Base-by-base conservation (phyloP, 495 filamentous ascomycete genomes). In the Talaromyces thailandensis region DNA sequence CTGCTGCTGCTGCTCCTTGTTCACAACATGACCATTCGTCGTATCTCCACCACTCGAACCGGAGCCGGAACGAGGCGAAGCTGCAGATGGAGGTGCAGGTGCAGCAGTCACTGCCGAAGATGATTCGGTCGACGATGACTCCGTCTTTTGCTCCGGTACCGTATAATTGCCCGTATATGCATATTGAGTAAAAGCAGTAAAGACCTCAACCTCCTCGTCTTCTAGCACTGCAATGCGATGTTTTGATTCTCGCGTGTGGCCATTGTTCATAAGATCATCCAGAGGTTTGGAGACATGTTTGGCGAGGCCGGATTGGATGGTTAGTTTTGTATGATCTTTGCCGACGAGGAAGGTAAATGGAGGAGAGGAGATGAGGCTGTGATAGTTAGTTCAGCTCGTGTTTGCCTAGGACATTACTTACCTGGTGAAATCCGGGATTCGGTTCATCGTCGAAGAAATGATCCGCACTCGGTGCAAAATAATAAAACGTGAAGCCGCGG, bases 261-360 rank as follows among this genome's bases (percentile, higher is more conserved):
- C 78, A 63, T 77, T 79, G 61, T 79, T 79, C 69, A 81, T 73
- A 11, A 75, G 65, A 66, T 77, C 69, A 60, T 77, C 72, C n/a
- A 82, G 61, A 4, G 79, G 79, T 25, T 69, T 67, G 35, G 79
- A 81, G 61, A 81, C 75, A 74, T 79, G 73, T 32, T 73, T 70
- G 24, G 78, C 75, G 35, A 82, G 68, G 18, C 70, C 76, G 37
- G 76, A 73, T 66, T 82, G 79, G 62, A 81, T 73, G n/a, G 73
- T 76, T 63, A 77, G 65, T 62, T 77, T 76, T 28, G 75, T 75
- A 60, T 76, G 72, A 24, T 67, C 66, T 21, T 73, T 76, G 14
- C 79, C 79, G 64, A 82, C 75, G n/a, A 81, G 69, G 63, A 81
- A 82, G 64, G 76, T 79, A 57, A 81, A 82, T 24, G 73, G 73